phyloP scores from a whole-genome alignment of 176 grass and related monocot genomes.

The Paspalum vaginatum region DNA sequence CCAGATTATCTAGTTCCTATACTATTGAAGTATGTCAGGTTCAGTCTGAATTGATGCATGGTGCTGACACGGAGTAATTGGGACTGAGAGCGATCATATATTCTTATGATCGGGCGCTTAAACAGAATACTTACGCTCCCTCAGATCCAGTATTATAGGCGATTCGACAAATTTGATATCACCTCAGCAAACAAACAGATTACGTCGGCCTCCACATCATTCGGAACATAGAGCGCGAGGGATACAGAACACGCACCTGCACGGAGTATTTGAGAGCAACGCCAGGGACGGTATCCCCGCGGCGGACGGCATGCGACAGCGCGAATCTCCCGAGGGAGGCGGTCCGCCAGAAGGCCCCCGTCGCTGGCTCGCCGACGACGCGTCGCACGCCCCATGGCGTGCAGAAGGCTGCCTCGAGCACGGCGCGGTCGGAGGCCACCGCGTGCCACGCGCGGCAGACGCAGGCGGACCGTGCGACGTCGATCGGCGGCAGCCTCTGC shows the following conservation, averaged over 20 bases:
- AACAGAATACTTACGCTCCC: not conserved
- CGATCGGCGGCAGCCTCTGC: conserved; percentile 53
- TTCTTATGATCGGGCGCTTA: not conserved
- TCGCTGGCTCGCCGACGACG: conserved; percentile 66
- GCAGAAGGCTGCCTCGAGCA: conserved; percentile 68
- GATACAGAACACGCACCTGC: conserved; percentile 49
- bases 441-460: conserved; percentile 79
- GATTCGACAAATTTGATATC: not conserved
- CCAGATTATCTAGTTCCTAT: not conserved
- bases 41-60: not conserved
- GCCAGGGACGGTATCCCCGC: conserved; percentile 68
- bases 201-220: not conserved
- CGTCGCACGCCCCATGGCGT: conserved; percentile 72
- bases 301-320: conserved; percentile 70
- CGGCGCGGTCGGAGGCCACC: conserved; percentile 67
- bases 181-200: not conserved
- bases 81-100: not conserved
- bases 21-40: not conserved
- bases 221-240: not conserved
- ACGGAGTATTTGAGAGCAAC: conserved; percentile 90
- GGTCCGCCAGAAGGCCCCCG: conserved; percentile 73
- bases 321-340: conserved; percentile 68
- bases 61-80: not conserved
- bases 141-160: not conserved
- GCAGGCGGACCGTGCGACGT: conserved; percentile 80